Percentiles rank a stretch among this genome's conserved stretches.
These are phyloP conservation scores for Micractinium conductrix DNA, from an alignment of 139 green algal genomes.

Conservation along the genomic window DNA sequence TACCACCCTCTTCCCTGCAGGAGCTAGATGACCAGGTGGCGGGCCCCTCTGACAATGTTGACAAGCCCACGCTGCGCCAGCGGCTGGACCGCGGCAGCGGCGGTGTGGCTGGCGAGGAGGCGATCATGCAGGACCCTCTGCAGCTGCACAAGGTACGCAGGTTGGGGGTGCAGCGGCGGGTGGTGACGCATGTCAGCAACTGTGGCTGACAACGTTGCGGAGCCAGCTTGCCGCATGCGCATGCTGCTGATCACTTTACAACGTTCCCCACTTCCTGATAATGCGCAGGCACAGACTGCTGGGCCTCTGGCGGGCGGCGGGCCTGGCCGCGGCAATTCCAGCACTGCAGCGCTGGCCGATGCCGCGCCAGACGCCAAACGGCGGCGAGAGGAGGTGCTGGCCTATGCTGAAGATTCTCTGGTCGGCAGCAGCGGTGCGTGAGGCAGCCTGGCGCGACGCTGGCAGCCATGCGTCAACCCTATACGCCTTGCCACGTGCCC, in stretches of 20 bases:
- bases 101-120: constrained; percentile 38
- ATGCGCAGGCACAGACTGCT: background rate
- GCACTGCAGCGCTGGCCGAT: background rate
- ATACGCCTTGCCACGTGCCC: no score
- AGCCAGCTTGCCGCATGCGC: background rate
- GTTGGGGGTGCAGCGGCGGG: background rate
- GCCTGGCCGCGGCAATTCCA: background rate
- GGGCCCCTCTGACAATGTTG: background rate
- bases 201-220: background rate
- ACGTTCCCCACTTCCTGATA: background rate
- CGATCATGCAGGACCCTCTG: constrained; percentile 52
- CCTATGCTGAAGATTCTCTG: constrained; percentile 4
- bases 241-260: background rate
- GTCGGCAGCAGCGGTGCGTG: constrained; percentile 15
- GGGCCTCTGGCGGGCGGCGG: background rate
- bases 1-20: background rate
- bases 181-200: background rate
- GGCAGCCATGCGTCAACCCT: no score
- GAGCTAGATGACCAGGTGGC: background rate
- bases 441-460: background rate
- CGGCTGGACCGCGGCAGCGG: constrained; percentile 34
- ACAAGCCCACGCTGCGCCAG: constrained; percentile 50
- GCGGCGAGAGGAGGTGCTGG: constrained; percentile 31
- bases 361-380: constrained; percentile 10
- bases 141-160: constrained; percentile 46